A percentile compares a stretch with the other conserved stretches of the same genome.
These are phyloP conservation scores for Neoboletus subvelutipes DNA, from an alignment of 768 basidiomycete species.

Conservation along the genomic window DNA sequence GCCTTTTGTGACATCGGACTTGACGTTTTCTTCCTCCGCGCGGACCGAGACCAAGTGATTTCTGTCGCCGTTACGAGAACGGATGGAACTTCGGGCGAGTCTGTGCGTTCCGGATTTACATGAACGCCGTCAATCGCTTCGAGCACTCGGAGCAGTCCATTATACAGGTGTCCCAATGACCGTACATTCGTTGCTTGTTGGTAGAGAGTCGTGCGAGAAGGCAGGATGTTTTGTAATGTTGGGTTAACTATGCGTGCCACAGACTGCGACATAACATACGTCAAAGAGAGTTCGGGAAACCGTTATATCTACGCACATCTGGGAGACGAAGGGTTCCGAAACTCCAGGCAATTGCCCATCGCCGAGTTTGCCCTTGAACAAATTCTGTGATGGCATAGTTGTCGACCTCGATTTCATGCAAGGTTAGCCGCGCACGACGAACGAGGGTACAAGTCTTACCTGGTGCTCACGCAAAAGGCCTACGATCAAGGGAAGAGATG, in stretches of 20 bases:
- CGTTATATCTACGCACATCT: constrained; percentile 56
- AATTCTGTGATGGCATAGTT: constrained; percentile 89
- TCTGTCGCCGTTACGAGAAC: constrained; percentile 31
- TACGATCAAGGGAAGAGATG: constrained; percentile 67
- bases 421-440: background rate
- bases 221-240: constrained; percentile 52
- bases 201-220: constrained; percentile 53
- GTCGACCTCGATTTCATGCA: constrained; percentile 51
- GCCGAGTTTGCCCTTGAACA: constrained; percentile 79
- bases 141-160: constrained; percentile 34
- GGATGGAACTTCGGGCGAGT: constrained; percentile 2
- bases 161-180: constrained; percentile 10
- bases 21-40: constrained; percentile 47
- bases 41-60: constrained; percentile 72
- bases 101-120: background rate
- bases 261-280: constrained; percentile 34
- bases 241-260: constrained; percentile 40
- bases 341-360: constrained; percentile 96
- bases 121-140: constrained; percentile 32
- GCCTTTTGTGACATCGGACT: background rate
- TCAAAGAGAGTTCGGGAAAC: constrained; percentile 18
- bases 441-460: constrained; percentile 33
- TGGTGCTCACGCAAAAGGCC: constrained; percentile 45
- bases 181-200: constrained; percentile 34
- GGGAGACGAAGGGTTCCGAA: constrained; percentile 61